A percentile compares a stretch with the other conserved stretches of the same genome.
Evolutionary conservation across 768 basidiomycete genomes (phyloP).

Genomic region (Macrolepiota albuminosa): DNA sequence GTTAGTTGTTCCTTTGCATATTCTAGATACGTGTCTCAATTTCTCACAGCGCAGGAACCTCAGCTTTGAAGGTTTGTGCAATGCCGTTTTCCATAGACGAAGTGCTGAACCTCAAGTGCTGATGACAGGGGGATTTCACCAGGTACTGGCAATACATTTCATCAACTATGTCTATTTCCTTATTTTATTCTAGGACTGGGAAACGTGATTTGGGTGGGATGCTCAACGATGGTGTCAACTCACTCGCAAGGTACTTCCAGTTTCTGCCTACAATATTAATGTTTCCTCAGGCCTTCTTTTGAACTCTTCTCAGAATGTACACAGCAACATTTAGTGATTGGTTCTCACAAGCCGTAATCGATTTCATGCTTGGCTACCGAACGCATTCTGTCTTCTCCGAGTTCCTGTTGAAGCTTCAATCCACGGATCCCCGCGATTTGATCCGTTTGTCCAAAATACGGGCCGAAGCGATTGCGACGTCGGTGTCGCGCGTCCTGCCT

Average conservation of each 20-base stretch:
- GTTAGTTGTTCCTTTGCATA: conserved; percentile 38
- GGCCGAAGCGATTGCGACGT: conserved; percentile 89
- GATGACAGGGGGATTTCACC: conserved; percentile 75
- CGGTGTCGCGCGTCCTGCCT: conserved; percentile 66
- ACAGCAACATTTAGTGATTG: conserved; percentile 91
- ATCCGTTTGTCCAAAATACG: conserved; percentile 86
- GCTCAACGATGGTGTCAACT: conserved; percentile 95
- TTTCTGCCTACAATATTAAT: not conserved
- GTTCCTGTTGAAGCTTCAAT: conserved; percentile 82
- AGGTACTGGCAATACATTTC: conserved; percentile 41
- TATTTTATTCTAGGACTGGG: conserved; percentile 62
- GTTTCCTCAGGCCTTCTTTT: not conserved
- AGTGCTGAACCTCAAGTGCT: not conserved
- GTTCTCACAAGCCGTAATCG: conserved; percentile 95
- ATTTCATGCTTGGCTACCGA: conserved; percentile 86
- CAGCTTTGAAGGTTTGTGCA: conserved; percentile 78
- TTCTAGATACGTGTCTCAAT: not conserved
- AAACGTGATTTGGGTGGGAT: conserved; percentile 90
- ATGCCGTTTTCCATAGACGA: not conserved
- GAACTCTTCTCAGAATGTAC: conserved; percentile 56
- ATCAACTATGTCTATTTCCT: not conserved
- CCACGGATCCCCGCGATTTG: conserved; percentile 89
- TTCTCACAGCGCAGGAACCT: conserved; percentile 80
- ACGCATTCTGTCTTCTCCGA: conserved; percentile 88
- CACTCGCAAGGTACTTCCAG: conserved; percentile 60